phyloP scores from a whole-genome alignment of 805 yeast species.

The Cyberlindnera lachancei region DNA sequence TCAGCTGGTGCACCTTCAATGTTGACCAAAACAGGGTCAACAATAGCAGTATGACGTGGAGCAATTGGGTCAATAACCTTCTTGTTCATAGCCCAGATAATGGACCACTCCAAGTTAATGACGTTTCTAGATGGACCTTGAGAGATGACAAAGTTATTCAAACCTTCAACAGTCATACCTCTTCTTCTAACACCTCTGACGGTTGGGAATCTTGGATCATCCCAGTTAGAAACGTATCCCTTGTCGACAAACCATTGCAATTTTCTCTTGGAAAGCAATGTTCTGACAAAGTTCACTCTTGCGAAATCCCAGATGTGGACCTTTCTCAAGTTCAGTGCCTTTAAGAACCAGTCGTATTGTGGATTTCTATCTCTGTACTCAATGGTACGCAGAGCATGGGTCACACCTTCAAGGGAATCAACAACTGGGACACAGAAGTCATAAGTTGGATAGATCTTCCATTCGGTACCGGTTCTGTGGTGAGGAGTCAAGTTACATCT shows the following conservation, averaged over 20 bases:
- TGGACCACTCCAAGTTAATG: constrained; percentile 94
- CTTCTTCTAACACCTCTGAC: constrained; percentile 99
- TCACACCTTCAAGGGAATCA: constrained; percentile 93
- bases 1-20: constrained; percentile 62
- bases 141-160: constrained; percentile 83
- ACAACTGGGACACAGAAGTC: constrained; percentile 98
- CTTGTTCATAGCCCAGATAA: constrained; percentile 97
- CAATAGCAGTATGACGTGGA: constrained; percentile 88
- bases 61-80: constrained; percentile 95
- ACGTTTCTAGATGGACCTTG: constrained; percentile 99
- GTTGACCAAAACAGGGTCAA: constrained; percentile 62
- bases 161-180: constrained; percentile 99
- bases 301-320: constrained; percentile 98
- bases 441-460: constrained; percentile 98
- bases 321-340: constrained; percentile 74
- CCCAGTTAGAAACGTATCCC: constrained; percentile 86
- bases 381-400: constrained; percentile 95
- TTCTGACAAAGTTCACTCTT: constrained; percentile 93
- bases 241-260: constrained; percentile 98
- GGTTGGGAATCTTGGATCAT: constrained; percentile 99
- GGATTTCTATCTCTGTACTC: constrained; percentile 99
- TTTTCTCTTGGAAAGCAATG: constrained; percentile 93
- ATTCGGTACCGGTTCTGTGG: constrained; percentile 85
- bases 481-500: constrained; percentile 97
- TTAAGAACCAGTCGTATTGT: constrained; percentile 94